These are phyloP conservation scores for Mucor irregularis DNA, from an alignment of 371 early-diverging fungal genomes.

Conservation along the genomic window DNA sequence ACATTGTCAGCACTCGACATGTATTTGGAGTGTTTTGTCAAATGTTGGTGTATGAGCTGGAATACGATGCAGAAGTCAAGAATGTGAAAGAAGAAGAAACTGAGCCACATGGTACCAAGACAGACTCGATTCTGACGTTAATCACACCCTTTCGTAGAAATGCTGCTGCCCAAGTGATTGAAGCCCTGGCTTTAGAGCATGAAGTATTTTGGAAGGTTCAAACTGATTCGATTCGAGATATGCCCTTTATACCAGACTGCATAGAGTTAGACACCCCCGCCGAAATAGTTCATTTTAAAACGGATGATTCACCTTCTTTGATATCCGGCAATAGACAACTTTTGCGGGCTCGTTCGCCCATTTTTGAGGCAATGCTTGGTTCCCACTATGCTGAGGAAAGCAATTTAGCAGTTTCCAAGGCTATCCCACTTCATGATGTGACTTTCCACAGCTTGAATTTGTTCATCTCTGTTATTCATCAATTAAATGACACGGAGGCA, in stretches of 20 bases:
- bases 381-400: conserved; percentile 23
- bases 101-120: no score
- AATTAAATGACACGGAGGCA: conserved; percentile 1
- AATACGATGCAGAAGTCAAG: conserved; percentile 6
- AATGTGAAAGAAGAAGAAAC: not conserved
- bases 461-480: conserved; percentile 8
- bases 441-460: conserved; percentile 9
- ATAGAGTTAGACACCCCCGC: not conserved
- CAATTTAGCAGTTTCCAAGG: not conserved
- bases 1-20: conserved; percentile 9
- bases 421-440: conserved; percentile 32
- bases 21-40: conserved; percentile 33
- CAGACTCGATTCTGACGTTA: not conserved
- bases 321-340: conserved; percentile 13
- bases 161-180: conserved; percentile 40
- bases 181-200: conserved; percentile 13
- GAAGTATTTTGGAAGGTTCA: not conserved
- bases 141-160: conserved; percentile 20
- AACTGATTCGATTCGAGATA: not conserved
- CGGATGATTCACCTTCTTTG: conserved; percentile 12
- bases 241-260: not conserved
- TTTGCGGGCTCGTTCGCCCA: conserved; percentile 19
- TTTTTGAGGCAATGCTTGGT: conserved; percentile 34
- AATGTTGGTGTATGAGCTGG: conserved; percentile 37
- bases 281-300: conserved; percentile 15